phyloP scores from a whole-genome alignment of 371 early-diverging fungal genomes.

The Saksenaea vasiformis region DNA sequence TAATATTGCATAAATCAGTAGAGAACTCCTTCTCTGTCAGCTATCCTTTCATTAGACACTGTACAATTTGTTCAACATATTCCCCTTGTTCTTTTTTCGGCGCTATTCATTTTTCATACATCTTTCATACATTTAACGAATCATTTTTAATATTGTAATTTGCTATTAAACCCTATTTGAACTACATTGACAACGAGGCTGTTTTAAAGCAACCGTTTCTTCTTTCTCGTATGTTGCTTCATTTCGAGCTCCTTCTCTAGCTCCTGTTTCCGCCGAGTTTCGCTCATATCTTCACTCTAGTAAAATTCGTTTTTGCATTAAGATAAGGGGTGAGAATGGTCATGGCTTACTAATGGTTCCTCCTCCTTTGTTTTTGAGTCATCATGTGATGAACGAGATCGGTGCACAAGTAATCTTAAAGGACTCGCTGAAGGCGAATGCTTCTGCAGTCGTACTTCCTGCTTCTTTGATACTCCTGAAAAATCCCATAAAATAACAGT shows the following conservation, averaged over 20 bases:
- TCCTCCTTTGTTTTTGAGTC: neutral
- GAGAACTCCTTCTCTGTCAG: neutral
- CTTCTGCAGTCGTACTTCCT: neutral
- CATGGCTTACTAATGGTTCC: neutral
- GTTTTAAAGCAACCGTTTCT: neutral
- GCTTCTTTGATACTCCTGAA: neutral
- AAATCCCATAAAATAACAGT: neutral
- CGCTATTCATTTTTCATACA: neutral
- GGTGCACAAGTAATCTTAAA: neutral
- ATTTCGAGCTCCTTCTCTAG: neutral
- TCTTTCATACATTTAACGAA: neutral
- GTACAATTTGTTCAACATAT: neutral
- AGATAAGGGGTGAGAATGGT: neutral
- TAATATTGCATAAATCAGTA: neutral
- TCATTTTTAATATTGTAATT: neutral
- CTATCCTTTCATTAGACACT: constrained; percentile 2
- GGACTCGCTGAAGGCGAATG: neutral
- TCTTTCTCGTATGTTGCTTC: neutral
- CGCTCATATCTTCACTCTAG: neutral
- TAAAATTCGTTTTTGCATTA: neutral
- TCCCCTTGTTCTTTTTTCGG: neutral
- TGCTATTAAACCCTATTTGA: neutral
- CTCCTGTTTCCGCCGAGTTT: neutral
- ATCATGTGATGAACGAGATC: neutral
- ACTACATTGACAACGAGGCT: neutral